A percentile compares a stretch with the other conserved stretches of the same genome.
phyloP scores from a whole-genome alignment of 768 basidiomycete genomes.

The Infundibulicybe gibba region DNA sequence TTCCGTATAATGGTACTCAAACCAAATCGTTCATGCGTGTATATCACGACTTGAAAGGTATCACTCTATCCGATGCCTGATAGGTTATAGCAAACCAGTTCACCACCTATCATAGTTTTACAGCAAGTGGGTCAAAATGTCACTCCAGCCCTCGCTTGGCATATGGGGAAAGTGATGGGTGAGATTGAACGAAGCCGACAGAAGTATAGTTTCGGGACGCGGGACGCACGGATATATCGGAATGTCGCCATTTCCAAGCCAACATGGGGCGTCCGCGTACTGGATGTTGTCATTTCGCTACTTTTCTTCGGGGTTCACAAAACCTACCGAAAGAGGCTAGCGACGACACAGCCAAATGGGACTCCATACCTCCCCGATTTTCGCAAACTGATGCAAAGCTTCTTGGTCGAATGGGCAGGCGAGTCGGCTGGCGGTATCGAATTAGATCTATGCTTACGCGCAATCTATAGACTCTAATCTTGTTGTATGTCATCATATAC shows the following conservation, averaged over 20 bases:
- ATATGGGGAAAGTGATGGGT: constrained; percentile 15
- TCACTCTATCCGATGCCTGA: not conserved
- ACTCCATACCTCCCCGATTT: constrained; percentile 12
- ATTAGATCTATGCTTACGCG: not conserved
- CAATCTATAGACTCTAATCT: not conserved
- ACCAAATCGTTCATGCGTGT: constrained; percentile 6
- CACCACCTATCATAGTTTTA: not conserved
- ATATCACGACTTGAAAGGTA: constrained; percentile 15
- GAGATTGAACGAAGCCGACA: constrained; percentile 8
- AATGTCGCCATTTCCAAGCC: constrained; percentile 1
- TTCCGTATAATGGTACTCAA: constrained; percentile 17
- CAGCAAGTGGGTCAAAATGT: constrained; percentile 1
- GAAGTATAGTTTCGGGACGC: not conserved
- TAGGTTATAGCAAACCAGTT: no score
- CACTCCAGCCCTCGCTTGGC: constrained; percentile 14
- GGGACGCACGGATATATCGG: not conserved
- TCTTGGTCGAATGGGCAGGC: constrained; percentile 20
- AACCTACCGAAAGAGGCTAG: constrained; percentile 15
- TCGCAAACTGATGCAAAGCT: constrained; percentile 9
- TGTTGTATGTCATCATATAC: not conserved
- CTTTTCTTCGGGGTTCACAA: constrained; percentile 14
- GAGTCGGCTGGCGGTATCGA: constrained; percentile 1
- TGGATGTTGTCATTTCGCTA: constrained; percentile 10
- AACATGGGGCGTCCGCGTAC: constrained; percentile 5
- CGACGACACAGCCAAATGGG: constrained; percentile 10